Evolutionary conservation across 1,139 yeast species (phyloP).

Genomic region (Candida tropicalis): DNA sequence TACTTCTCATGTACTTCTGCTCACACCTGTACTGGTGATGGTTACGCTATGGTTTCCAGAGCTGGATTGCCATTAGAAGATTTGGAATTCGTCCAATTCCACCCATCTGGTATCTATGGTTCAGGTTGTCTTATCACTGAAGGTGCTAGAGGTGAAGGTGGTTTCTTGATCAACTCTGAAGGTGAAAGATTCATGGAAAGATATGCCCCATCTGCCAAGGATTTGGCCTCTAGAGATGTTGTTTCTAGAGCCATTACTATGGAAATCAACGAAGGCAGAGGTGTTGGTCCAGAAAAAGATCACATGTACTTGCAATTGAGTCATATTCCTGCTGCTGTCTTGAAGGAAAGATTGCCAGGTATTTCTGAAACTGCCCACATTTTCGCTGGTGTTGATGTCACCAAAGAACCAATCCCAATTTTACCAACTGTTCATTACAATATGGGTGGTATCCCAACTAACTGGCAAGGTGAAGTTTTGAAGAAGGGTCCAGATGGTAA

Average conservation of each 20-base stretch:
- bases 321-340: constrained; percentile 89
- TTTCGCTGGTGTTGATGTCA: constrained; percentile 98
- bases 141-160: constrained; percentile 99
- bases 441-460: constrained; percentile 99
- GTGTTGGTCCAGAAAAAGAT: constrained; percentile 96
- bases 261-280: constrained; percentile 99
- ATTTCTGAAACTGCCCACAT: constrained; percentile 98
- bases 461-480: constrained; percentile 93
- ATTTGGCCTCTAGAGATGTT: constrained; percentile 97
- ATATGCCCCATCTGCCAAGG: constrained; percentile 98
- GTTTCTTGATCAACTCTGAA: constrained; percentile 90
- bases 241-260: constrained; percentile 97
- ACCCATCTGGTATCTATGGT: constrained; percentile 99
- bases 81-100: constrained; percentile 97
- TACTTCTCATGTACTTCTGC: constrained; percentile 99
- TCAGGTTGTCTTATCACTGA: constrained; percentile 98
- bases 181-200: constrained; percentile 99
- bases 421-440: constrained; percentile 98
- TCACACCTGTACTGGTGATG: constrained; percentile 99
- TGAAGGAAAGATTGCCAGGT: constrained; percentile 98
- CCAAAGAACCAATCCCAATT: constrained; percentile 98
- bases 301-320: constrained; percentile 94
- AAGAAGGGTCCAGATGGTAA: constrained; percentile 85
- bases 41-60: constrained; percentile 96
- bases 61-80: constrained; percentile 98